Evolutionary conservation across 2,329 filamentous ascomycete genomes (phyloP).

Genomic region (Cytospora schulzeri): DNA sequence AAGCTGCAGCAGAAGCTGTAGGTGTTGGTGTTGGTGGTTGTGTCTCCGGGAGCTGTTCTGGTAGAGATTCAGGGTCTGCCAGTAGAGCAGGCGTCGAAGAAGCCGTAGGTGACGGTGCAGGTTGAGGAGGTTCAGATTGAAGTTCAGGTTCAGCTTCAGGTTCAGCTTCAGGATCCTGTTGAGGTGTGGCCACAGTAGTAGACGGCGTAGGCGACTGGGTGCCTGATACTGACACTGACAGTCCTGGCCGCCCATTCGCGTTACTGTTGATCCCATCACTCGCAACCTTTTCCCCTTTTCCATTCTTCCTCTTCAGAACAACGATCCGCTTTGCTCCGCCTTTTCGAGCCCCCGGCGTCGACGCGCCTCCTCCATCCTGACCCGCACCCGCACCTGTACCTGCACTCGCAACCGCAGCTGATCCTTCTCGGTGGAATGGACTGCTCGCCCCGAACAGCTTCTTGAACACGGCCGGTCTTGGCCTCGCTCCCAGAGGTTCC

Average conservation of each 20-base stretch:
- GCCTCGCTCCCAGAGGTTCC: conserved; percentile 76
- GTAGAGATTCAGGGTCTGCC: neutral
- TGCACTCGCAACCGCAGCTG: conserved; percentile 19
- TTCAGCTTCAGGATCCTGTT: conserved; percentile 9
- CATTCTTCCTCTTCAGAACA: conserved; percentile 29
- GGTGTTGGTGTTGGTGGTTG: conserved; percentile 8
- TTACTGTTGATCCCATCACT: conserved; percentile 26
- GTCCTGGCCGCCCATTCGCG: conserved; percentile 10
- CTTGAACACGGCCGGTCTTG: conserved; percentile 64
- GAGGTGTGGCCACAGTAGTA: conserved; percentile 24
- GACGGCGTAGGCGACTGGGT: conserved; percentile 27
- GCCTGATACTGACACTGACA: conserved; percentile 10
- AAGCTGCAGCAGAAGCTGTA: conserved; percentile 11
- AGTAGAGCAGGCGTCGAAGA: conserved; percentile 9
- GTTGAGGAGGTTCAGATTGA: neutral
- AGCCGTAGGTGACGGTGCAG: conserved; percentile 2
- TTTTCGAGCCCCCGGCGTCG: conserved; percentile 33
- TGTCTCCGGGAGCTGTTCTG: conserved; percentile 6
- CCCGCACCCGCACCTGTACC: conserved; percentile 5
- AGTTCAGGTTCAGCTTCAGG: neutral
- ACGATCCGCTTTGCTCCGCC: conserved; percentile 34
- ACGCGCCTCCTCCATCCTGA: conserved; percentile 14
- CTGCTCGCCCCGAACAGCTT: conserved; percentile 38
- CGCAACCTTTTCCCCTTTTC: neutral
- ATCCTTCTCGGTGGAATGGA: conserved; percentile 28